Evolutionary conservation across 2,329 filamentous ascomycete genomes (phyloP).

Genomic region (Aureobasidium vineae): DNA sequence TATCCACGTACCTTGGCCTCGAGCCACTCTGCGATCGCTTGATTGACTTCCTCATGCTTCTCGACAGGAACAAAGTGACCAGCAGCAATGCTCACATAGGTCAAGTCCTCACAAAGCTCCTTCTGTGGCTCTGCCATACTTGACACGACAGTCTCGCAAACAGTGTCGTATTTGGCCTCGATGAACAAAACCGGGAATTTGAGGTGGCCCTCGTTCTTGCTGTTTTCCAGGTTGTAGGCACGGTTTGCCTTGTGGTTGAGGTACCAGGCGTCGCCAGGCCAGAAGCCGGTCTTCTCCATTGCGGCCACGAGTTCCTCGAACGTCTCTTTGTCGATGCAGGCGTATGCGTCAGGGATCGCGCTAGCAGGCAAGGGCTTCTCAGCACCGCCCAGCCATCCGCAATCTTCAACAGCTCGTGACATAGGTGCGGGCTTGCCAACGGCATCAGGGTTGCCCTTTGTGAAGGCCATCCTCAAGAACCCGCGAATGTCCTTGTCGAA

Average conservation of each 20-base stretch:
- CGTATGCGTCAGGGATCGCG: slow-evolving; percentile 37
- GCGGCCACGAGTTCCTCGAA: slow-evolving; percentile 37
- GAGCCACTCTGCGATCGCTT: slow-evolving; percentile 33
- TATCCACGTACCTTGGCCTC: slow-evolving; percentile 8
- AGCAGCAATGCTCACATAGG: slow-evolving; percentile 47
- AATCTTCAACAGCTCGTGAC: slow-evolving; percentile 30
- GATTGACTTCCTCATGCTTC: slow-evolving; percentile 34
- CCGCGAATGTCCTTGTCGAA: slow-evolving; percentile 31
- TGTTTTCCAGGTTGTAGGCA: slow-evolving; percentile 37
- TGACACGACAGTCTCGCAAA: slow-evolving; percentile 40
- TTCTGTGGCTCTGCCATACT: slow-evolving; percentile 41
- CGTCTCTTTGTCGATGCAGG: slow-evolving; percentile 35
- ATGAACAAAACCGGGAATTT: slow-evolving; percentile 43
- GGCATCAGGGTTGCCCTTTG: slow-evolving; percentile 31
- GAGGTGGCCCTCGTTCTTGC: slow-evolving; percentile 38
- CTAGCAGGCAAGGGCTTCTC: slow-evolving; percentile 33
- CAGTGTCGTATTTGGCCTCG: slow-evolving; percentile 43
- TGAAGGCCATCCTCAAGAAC: slow-evolving; percentile 34
- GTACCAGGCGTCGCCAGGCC: slow-evolving; percentile 44
- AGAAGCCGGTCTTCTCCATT: slow-evolving; percentile 45
- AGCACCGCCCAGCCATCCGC: slow-evolving; percentile 39
- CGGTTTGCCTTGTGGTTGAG: slow-evolving; percentile 41
- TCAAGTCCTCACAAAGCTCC: slow-evolving; percentile 42
- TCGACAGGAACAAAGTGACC: slow-evolving; percentile 35
- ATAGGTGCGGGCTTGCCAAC: slow-evolving; percentile 35